Evolutionary conservation across 2,329 filamentous ascomycete species (phyloP), one percentile per base, ranked within the genome.

Genomic region (Paecilomyces formosus): DNA sequence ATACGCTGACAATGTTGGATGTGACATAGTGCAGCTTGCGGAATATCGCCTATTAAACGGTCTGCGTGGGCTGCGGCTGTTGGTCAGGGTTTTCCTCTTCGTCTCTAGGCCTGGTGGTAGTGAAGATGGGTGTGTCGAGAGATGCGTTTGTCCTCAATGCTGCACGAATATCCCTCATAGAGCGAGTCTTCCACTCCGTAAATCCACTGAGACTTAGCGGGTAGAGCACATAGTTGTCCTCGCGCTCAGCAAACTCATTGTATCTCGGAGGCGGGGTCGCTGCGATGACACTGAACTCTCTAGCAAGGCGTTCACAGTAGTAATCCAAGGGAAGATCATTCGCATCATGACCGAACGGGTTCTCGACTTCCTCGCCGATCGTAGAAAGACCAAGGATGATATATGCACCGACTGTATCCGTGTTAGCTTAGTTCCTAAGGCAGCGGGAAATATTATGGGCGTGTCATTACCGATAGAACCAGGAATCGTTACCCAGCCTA

Each of bases 291-390:
- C 93, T 88, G 64, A 94, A 79, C 65, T 95, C 90, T 33, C 81
- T 73, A 22, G 87, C 84, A 50, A 94, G 81, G 67, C 92, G 88
- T 45, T 86, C 81, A 75, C 90, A 94, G 78, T 86, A 95, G 13
- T 81, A 77, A 68, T 93, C 89, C 2, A 92, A 80, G 0, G 88
- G 88, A 49, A 92, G 76, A 72, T 94, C 90, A 69, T 94, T 94
- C 64, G 92, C 89, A 62, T 94, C 90, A 63, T 86, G 81, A 58
- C 90, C 90, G 71, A 94, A 94, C 5, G 90, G 90, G 68, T 94
- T 91, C 73, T 94, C 90, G 63, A 94, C 88, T 74, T 94, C 89
- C 62, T 85, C 85, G 45, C 90, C 90, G 66, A 93, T 93, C 62
- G 83, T 79, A 3, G 85, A 82, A 52, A 94, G 84, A 24, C 88